Conservation (phyloP, 257 asterid genomes). For the Solanum tacnaense region DNA sequence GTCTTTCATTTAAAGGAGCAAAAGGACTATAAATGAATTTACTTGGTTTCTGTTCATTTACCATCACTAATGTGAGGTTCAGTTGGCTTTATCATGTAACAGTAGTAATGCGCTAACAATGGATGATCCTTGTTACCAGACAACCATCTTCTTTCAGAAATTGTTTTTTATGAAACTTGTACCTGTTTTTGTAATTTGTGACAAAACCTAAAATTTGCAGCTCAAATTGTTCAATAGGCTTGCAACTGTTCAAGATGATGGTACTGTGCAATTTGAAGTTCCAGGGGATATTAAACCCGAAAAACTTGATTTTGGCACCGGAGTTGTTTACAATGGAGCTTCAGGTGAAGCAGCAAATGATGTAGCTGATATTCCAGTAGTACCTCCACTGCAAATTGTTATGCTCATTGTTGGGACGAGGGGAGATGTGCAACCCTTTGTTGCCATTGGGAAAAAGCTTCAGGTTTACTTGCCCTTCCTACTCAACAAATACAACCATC, state of each 20-base stretch:
- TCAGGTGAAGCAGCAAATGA: conserved; percentile 17
- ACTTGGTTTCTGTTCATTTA: neutral
- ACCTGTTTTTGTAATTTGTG: neutral
- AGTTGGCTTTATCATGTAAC: neutral
- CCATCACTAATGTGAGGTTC: neutral
- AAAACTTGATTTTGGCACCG: conserved; percentile 35
- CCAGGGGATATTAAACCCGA: conserved; percentile 48
- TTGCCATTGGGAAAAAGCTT: conserved; percentile 74
- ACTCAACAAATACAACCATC: neutral
- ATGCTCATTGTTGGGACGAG: conserved; percentile 90
- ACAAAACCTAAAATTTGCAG: conserved; percentile 23
- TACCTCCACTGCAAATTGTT: conserved; percentile 75
- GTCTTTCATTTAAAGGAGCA: neutral
- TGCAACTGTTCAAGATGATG: conserved; percentile 60
- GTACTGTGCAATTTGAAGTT: conserved; percentile 70
- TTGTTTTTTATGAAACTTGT: neutral
- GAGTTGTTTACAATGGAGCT: conserved; percentile 23
- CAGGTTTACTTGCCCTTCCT: conserved; percentile 34
- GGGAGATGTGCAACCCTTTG: conserved; percentile 89
- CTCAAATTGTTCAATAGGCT: conserved; percentile 47
- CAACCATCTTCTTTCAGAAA: neutral
- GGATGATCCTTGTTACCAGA: neutral
- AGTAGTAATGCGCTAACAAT: neutral
- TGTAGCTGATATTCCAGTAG: conserved; percentile 16
- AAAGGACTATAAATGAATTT: neutral